These are phyloP conservation scores for Epichloe aotearoae DNA, from an alignment of 2,329 filamentous ascomycete species.

Conservation along the genomic window DNA sequence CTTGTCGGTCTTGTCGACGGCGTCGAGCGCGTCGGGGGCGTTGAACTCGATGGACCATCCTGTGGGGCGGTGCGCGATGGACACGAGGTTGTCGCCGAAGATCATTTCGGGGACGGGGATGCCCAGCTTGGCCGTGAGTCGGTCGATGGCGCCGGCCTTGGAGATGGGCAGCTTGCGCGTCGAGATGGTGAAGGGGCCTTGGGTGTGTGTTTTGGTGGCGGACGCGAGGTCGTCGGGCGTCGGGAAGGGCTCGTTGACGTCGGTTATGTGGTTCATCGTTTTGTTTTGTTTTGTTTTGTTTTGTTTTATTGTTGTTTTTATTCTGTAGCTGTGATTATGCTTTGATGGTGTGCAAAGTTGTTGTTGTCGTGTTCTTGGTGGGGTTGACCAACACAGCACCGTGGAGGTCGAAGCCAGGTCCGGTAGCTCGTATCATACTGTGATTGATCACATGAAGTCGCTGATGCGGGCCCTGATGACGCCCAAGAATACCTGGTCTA, in stretches of 20 bases:
- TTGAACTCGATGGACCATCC: constrained; percentile 73
- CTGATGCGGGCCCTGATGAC: background rate
- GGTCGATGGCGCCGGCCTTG: constrained; percentile 80
- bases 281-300: background rate
- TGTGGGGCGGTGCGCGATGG: constrained; percentile 58
- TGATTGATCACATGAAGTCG: too few relatives aligned
- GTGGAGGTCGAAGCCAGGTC: too few relatives aligned
- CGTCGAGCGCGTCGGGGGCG: constrained; percentile 75
- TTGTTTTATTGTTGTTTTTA: background rate
- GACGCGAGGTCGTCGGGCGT: constrained; percentile 33
- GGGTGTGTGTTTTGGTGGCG: constrained; percentile 43
- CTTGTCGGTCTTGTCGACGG: constrained; percentile 84
- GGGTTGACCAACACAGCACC: too few relatives aligned
- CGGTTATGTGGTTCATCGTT: constrained; percentile 26
- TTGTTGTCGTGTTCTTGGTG: too few relatives aligned
- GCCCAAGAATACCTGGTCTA: background rate
- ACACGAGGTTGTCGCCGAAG: constrained; percentile 85
- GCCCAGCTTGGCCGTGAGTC: constrained; percentile 62
- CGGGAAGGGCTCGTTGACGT: constrained; percentile 41
- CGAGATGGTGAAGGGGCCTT: constrained; percentile 59
- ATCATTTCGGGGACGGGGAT: constrained; percentile 98
- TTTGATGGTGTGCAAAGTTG: too few relatives aligned
- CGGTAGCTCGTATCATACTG: too few relatives aligned
- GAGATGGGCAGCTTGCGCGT: constrained; percentile 90
- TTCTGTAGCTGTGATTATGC: too few relatives aligned